phyloP scores from a whole-genome alignment of 2,329 filamentous ascomycete genomes.

The Epichloe festucae region DNA sequence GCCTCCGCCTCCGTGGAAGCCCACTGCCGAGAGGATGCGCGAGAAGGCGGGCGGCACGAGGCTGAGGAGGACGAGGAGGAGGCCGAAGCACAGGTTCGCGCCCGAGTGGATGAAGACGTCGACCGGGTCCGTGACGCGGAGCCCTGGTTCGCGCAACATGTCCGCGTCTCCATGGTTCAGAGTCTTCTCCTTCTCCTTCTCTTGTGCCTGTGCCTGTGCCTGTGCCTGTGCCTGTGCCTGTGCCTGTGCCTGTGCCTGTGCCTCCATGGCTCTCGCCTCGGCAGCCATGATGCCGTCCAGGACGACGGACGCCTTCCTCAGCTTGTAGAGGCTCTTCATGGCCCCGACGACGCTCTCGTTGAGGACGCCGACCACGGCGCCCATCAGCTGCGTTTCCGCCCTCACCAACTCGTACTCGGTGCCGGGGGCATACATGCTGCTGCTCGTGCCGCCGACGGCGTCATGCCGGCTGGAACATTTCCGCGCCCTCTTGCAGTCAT shows the following conservation, averaged over 20 bases:
- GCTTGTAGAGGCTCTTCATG: conserved; percentile 82
- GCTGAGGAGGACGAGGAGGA: conserved; percentile 76
- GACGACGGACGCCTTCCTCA: conserved; percentile 77
- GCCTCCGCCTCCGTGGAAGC: conserved; percentile 64
- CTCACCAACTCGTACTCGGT: conserved; percentile 78
- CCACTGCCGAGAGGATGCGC: conserved; percentile 75
- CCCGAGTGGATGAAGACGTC: conserved; percentile 86
- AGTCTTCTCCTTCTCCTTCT: conserved; percentile 12
- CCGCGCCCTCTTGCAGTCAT: conserved; percentile 63
- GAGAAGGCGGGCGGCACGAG: conserved; percentile 85
- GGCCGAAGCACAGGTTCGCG: conserved; percentile 77
- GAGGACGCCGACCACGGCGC: conserved; percentile 73
- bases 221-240: too few relatives aligned
- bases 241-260: conserved; percentile 11
- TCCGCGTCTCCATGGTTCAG: neutral
- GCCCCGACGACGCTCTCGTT: conserved; percentile 89
- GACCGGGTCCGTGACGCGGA: conserved; percentile 55
- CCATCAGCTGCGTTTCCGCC: conserved; percentile 79
- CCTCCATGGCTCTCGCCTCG: conserved; percentile 40
- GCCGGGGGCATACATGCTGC: conserved; percentile 60
- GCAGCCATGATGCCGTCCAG: conserved; percentile 67
- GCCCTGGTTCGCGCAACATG: conserved; percentile 18
- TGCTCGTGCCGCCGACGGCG: conserved; percentile 18
- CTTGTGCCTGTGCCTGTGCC: too few relatives aligned
- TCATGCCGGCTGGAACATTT: conserved; percentile 33